Evolutionary conservation across 1,284 basidiomycete species (phyloP), one percentile per base, ranked within the genome.

Genomic region (Meripilus lineatus): DNA sequence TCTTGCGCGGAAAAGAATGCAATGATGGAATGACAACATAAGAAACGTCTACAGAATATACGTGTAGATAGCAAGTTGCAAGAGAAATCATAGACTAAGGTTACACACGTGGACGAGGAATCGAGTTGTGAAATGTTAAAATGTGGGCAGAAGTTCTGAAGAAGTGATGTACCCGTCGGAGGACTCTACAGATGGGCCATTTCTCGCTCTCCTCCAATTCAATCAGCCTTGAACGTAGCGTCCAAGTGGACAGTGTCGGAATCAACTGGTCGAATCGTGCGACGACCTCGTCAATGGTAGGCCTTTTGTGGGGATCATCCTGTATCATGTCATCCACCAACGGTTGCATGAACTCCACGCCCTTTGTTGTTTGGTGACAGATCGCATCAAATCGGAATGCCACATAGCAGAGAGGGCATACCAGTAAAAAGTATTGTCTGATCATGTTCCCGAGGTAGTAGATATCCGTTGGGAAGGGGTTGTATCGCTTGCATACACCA

Each of bases 371-470:
- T 50, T 52, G 25, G 13, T 15, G 20, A n/a, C 13, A 18, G 28
- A 30, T 30, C n/a, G 13, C 20, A 11, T 21, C 5, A 44, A 8
- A 20, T 11, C 22, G 21, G 8, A 42, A 38, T 15, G 10, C 15
- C 15, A 13, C 20, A 24, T 17, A 13, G 14, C 14, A 4, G 10
- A 25, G 14, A 22, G 8, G 8, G n/a, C 44, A 32, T 26, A 54
- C 54, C 49, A 50, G 22, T 32, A 46, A 53, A 37, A 58, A 54
- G 5, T 49, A 35, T 18, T 32, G 51, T 69, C 71, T 40, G 11
- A 64, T 48, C 18, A 58, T 15, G 22, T 58, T 59, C 1, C 62
- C 62, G 13, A 63, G 36, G 42, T 61, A 59, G 47, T 66, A 64
- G 1, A 63, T 42, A 25, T 62, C 62, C 1, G 57, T 56, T 3